Base-by-base conservation (phyloP, 352 stramenopile genomes). In the Pythium myriotylum region DNA sequence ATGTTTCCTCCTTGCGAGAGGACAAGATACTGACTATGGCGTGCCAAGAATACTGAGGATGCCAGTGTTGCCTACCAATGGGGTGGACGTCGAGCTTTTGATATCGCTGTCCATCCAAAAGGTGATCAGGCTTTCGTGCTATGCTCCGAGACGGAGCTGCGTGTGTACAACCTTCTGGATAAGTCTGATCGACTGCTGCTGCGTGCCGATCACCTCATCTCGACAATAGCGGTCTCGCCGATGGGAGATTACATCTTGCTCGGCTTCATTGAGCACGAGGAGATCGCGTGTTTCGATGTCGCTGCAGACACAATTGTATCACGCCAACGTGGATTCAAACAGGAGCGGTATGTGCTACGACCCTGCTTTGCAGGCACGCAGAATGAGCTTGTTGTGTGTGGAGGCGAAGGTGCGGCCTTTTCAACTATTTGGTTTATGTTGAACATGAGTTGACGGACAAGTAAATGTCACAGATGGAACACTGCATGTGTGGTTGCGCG, bases 371-470 rank as follows among this genome's bases (percentile, higher is more conserved):
- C 62, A 50, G 83, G 84, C 7, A 24, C 33, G 6, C 55, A 82
- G 12, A 75, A 72, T 22, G 78, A 89, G 22, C 56, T 90, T 26
- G 76, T 92, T 7, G 73, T 73, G 0, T 89, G 41, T 23, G 84
- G 84, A 59, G 88, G 82, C 61, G 84, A 94, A 89, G 84, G 84
- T 91, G 68, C 16, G 61, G 20, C n/a, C n/a, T n/a, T 12, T 42
- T 27, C 14, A 47, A 20, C 3, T 17, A 2, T 32, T 12, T 16
- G 19, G 46, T 17, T 3, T 16, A 2, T 17, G 5, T n/a, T 16
- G n/a, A 19, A 55, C 29, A 37, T 2, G 22, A 33, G 2, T 27
- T 50, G 24, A 40, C 53, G 19, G n/a, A 35, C 13, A 4, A 23
- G 4, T 46, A 12, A 33, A 37, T 53, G 32, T 53, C 22, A 22